These are phyloP conservation scores for Pezicula radicicola DNA, from an alignment of 2,329 filamentous ascomycete genomes.

Conservation along the genomic window DNA sequence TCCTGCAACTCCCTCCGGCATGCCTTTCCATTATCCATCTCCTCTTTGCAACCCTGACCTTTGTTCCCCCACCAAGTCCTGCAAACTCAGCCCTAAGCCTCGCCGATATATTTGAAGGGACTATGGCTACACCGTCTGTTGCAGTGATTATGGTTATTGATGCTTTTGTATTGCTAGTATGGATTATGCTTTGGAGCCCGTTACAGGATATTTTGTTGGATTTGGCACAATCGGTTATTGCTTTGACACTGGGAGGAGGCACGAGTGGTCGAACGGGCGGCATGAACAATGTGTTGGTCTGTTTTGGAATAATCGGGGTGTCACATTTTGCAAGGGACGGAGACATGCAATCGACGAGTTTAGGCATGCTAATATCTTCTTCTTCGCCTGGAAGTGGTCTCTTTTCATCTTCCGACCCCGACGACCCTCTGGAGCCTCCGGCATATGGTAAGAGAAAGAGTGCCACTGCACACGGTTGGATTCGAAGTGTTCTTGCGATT, in stretches of 20 bases:
- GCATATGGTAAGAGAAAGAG: slow-evolving; percentile 51
- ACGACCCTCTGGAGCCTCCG: slow-evolving; percentile 44
- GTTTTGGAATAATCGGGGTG: slow-evolving; percentile 60
- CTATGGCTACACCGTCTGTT: slow-evolving; percentile 80
- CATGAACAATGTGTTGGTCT: slow-evolving; percentile 69
- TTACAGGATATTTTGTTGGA: slow-evolving; percentile 87
- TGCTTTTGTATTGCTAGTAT: slow-evolving; percentile 76
- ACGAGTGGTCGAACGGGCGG: slow-evolving; percentile 66
- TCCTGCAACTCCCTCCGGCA: slow-evolving; percentile 87
- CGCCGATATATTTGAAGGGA: slow-evolving; percentile 87
- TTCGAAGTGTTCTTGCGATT: slow-evolving; percentile 66
- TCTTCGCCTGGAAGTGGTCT: slow-evolving; percentile 12
- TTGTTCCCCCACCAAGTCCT: slow-evolving; percentile 80
- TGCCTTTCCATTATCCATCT: slow-evolving; percentile 87
- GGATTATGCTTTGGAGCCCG: slow-evolving; percentile 84
- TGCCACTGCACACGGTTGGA: slow-evolving; percentile 54
- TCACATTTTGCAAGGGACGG: slow-evolving; percentile 26
- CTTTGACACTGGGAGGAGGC: slow-evolving; percentile 83
- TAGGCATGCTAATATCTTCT: slow-evolving; percentile 24
- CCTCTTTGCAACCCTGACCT: slow-evolving; percentile 88
- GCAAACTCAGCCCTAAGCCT: slow-evolving; percentile 70
- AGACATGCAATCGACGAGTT: slow-evolving; percentile 19
- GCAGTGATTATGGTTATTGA: slow-evolving; percentile 84
- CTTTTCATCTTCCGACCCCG: slow-evolving; percentile 29
- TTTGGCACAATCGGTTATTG: slow-evolving; percentile 89